Conservation (phyloP, 768 basidiomycete species). For the Boletus speciosus region DNA sequence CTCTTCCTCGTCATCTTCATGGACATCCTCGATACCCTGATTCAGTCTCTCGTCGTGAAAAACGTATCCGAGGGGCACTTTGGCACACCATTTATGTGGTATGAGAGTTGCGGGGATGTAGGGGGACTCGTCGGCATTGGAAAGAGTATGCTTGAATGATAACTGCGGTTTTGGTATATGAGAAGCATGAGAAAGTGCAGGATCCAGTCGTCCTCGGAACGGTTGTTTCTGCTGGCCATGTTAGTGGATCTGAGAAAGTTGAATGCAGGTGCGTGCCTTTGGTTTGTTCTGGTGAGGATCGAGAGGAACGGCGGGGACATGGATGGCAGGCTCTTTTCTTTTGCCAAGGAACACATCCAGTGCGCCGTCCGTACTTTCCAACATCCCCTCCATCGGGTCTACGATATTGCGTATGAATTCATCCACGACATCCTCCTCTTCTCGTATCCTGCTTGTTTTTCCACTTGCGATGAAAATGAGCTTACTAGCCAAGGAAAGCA, state of each 20-base stretch:
- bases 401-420: conserved; percentile 74
- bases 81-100: conserved; percentile 75
- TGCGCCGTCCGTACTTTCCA: conserved; percentile 83
- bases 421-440: conserved; percentile 81
- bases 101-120: conserved; percentile 63
- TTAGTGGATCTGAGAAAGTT: conserved; percentile 3
- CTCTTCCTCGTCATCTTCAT: conserved; percentile 23
- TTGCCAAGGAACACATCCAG: conserved; percentile 76
- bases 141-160: conserved; percentile 54
- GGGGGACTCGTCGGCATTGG: conserved; percentile 53
- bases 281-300: conserved; percentile 17
- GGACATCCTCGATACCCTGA: conserved; percentile 19
- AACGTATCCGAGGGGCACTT: conserved; percentile 74
- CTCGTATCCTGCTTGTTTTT: conserved; percentile 39
- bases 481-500: conserved; percentile 64
- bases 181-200: conserved; percentile 69
- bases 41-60: conserved; percentile 31
- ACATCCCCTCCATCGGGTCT: conserved; percentile 78
- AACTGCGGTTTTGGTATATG: conserved; percentile 81
- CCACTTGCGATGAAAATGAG: conserved; percentile 54
- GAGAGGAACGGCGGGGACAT: conserved; percentile 42
- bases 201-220: conserved; percentile 47
- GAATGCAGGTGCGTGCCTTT: conserved; percentile 29
- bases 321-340: conserved; percentile 63
- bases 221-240: conserved; percentile 31